Conservation (phyloP, 768 basidiomycete species). For the Pleurotus sapidus region DNA sequence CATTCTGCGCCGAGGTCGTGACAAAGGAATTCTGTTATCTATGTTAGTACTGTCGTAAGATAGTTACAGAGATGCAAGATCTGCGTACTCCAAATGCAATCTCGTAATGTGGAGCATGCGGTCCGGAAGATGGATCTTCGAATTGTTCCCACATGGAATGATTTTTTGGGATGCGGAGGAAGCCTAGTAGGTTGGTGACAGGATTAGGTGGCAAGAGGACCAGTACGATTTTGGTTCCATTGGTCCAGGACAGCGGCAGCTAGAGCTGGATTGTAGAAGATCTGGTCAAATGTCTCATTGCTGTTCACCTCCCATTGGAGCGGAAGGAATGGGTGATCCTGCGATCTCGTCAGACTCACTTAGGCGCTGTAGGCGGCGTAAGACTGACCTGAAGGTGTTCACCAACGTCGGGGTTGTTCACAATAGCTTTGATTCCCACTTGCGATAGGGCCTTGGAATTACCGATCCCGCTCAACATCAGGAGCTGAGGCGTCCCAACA, state of each 20-base stretch:
- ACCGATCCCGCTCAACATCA: slow-evolving; percentile 36
- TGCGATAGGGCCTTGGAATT: slow-evolving; percentile 16
- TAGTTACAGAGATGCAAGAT: slow-evolving; percentile 7
- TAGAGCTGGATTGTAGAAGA: slow-evolving; percentile 11
- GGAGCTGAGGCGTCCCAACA: slow-evolving; percentile 33
- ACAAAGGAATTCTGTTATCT: slow-evolving; percentile 2
- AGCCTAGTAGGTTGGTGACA: slow-evolving; percentile 12
- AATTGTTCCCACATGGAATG: slow-evolving; percentile 23
- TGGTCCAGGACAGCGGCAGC: slow-evolving; percentile 11
- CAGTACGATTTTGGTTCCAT: slow-evolving; percentile 16
- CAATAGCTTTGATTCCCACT: slow-evolving; percentile 22
- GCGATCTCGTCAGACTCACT: slow-evolving; percentile 17
- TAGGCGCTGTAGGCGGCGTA: too few species aligned
- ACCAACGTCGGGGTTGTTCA: slow-evolving; percentile 34
- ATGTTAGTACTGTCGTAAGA: background rate
- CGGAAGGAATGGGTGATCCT: slow-evolving; percentile 16
- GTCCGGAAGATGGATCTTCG: slow-evolving; percentile 34
- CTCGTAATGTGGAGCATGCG: slow-evolving; percentile 31
- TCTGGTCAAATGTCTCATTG: slow-evolving; percentile 13
- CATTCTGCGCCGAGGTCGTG: background rate
- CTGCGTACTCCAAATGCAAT: slow-evolving; percentile 25
- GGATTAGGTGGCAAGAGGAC: slow-evolving; percentile 13
- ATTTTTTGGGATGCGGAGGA: slow-evolving; percentile 21
- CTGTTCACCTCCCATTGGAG: slow-evolving; percentile 8
- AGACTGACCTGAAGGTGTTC: slow-evolving; percentile 21